Conservation (phyloP, 768 basidiomycete genomes). For the Boletus subcaerulescens region DNA sequence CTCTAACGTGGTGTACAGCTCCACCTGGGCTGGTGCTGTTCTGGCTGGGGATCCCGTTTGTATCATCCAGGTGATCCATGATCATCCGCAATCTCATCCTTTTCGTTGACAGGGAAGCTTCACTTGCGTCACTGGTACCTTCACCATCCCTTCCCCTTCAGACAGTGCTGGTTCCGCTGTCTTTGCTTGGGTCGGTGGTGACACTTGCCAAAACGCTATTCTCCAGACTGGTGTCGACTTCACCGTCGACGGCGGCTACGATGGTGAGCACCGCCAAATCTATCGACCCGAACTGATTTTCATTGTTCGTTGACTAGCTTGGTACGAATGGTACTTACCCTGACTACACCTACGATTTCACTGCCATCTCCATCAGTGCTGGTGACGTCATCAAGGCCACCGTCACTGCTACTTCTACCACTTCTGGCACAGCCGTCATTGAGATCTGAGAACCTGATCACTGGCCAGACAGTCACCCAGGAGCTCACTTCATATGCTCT, state of each 20-base stretch:
- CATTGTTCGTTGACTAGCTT: neutral
- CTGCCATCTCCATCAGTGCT: no score
- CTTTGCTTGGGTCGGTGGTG: no score
- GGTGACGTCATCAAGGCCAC: no score
- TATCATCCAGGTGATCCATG: neutral
- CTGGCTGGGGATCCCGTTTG: conserved; percentile 5
- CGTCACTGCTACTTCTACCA: no score
- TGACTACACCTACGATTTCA: no score
- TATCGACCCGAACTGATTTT: neutral
- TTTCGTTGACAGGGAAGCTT: conserved; percentile 16
- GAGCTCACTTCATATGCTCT: no score
- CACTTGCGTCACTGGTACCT: conserved; percentile 14
- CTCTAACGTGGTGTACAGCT: conserved; percentile 13
- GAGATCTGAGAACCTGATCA: no score
- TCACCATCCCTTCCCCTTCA: conserved; percentile 10
- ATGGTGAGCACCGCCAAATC: conserved; percentile 3
- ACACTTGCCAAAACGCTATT: no score
- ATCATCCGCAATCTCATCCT: neutral
- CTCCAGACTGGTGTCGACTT: no score
- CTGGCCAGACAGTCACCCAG: no score
- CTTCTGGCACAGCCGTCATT: no score
- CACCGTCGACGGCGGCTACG: conserved; percentile 4
- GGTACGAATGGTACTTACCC: no score
- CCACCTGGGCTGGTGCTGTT: conserved; percentile 21
- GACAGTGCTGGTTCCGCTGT: conserved; percentile 4